A percentile compares a stretch with the other conserved stretches of the same genome.
Conservation (phyloP, 2,329 filamentous ascomycete genomes). For the Aureobasidium musti region DNA sequence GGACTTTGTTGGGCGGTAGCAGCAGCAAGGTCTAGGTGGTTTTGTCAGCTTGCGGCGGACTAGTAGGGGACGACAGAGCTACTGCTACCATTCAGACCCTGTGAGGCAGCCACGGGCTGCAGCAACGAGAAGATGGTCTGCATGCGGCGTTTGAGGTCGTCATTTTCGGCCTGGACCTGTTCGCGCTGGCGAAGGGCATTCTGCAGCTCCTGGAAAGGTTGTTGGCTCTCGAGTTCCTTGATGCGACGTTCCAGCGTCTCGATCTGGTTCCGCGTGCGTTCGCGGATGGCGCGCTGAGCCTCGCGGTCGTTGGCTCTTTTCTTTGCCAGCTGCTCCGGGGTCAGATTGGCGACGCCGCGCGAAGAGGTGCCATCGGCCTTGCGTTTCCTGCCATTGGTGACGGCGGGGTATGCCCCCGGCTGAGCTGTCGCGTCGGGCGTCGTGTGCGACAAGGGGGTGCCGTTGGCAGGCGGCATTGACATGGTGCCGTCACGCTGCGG, state of each 20-base stretch:
- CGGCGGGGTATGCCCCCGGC: constrained; percentile 22
- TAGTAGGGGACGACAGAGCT: constrained; percentile 28
- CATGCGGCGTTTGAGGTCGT: constrained; percentile 70
- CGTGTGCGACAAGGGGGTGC: not conserved
- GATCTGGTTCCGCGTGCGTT: constrained; percentile 79
- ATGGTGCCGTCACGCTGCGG: constrained; percentile 20
- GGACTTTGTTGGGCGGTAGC: constrained; percentile 51
- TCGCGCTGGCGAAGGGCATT: constrained; percentile 68
- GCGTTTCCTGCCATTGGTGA: constrained; percentile 39
- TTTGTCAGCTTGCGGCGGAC: constrained; percentile 28
- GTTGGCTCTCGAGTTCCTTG: constrained; percentile 72
- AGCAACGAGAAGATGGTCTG: constrained; percentile 65
- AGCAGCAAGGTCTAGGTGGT: constrained; percentile 48
- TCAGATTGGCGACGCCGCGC: constrained; percentile 82
- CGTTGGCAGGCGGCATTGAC: not conserved
- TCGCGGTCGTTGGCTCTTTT: constrained; percentile 91
- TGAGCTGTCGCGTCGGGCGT: not conserved
- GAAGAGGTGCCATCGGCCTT: constrained; percentile 48
- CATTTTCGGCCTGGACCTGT: constrained; percentile 74
- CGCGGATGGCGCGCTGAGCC: constrained; percentile 80
- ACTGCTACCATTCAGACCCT: constrained; percentile 51
- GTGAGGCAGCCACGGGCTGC: constrained; percentile 57
- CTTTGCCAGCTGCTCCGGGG: constrained; percentile 81
- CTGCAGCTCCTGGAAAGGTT: constrained; percentile 83
- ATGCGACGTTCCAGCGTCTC: constrained; percentile 72